These are phyloP conservation scores for Agrocybe praecox DNA, from an alignment of 768 basidiomycete species.

Conservation along the genomic window DNA sequence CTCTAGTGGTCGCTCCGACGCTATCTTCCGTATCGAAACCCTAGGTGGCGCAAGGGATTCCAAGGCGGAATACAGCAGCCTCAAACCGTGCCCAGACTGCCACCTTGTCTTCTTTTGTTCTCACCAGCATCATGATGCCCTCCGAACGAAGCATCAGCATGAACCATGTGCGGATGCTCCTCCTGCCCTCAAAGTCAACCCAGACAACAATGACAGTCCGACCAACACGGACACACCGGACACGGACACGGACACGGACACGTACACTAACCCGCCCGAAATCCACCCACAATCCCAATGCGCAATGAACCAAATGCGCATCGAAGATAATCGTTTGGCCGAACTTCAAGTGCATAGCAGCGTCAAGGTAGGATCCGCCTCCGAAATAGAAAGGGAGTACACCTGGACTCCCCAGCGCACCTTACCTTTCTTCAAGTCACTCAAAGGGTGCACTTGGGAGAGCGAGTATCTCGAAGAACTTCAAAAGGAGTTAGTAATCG, in stretches of 20 bases:
- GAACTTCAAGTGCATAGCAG: slow-evolving; percentile 7
- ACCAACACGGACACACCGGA: too few species aligned
- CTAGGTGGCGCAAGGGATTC: neutral
- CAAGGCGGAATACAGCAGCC: neutral
- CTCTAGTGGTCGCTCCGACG: neutral
- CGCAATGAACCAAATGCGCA: slow-evolving; percentile 23
- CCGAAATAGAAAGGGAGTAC: neutral
- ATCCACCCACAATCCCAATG: slow-evolving; percentile 21
- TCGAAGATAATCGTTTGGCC: slow-evolving; percentile 17
- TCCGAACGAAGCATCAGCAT: slow-evolving; percentile 14
- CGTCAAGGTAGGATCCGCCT: slow-evolving; percentile 10
- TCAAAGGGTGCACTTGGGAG: slow-evolving; percentile 26
- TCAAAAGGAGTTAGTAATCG: slow-evolving; percentile 8
- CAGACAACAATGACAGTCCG: too few species aligned
- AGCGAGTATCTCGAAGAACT: slow-evolving; percentile 4
- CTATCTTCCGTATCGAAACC: neutral
- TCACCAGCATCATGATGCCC: slow-evolving; percentile 21
- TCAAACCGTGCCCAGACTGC: slow-evolving; percentile 23
- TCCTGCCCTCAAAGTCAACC: too few species aligned
- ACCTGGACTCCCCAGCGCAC: slow-evolving; percentile 30
- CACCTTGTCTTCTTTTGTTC: slow-evolving; percentile 28
- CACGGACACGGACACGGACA: too few species aligned
- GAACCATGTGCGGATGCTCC: slow-evolving; percentile 11
- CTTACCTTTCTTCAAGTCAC: slow-evolving; percentile 22
- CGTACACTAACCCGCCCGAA: too few species aligned